These are phyloP conservation scores for Arachis hypogaea DNA, from an alignment of 306 rosid genomes.

Conservation along the genomic window DNA sequence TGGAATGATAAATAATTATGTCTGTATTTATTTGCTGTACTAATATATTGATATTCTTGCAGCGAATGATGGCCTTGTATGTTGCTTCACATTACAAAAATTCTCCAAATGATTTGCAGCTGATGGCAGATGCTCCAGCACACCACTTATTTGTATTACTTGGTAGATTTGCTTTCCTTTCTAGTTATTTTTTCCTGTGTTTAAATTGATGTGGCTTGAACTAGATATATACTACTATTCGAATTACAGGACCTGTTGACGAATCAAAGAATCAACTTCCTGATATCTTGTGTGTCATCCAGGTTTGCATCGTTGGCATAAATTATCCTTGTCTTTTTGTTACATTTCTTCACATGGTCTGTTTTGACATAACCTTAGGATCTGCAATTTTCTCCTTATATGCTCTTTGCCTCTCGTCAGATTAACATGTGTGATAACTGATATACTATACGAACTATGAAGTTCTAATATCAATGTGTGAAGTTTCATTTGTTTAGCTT, in stretches of 20 bases:
- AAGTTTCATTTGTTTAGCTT: neutral
- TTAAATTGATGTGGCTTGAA: conserved; percentile 16
- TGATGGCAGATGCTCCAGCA: conserved; percentile 98
- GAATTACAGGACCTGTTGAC: conserved; percentile 84
- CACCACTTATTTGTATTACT: conserved; percentile 94
- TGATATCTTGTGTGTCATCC: conserved; percentile 95
- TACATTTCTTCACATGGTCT: conserved; percentile 4
- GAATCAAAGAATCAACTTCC: conserved; percentile 92
- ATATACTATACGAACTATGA: neutral
- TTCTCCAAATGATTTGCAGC: conserved; percentile 95
- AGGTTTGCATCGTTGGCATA: conserved; percentile 61
- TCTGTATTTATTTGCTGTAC: conserved; percentile 22
- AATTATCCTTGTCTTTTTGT: neutral
- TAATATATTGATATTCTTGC: conserved; percentile 47
- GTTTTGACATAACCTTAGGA: conserved; percentile 15
- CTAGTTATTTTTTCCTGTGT: conserved; percentile 21
- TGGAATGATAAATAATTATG: conserved; percentile 23
- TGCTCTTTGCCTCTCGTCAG: neutral
- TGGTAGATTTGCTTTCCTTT: conserved; percentile 59
- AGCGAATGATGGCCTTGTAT: conserved; percentile 98
- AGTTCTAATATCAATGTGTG: neutral
- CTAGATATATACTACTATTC: conserved; percentile 38
- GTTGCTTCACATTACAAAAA: conserved; percentile 98
- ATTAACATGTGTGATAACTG: neutral
- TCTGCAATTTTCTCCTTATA: conserved; percentile 24